Evolutionary conservation across 208 protist genomes (phyloP), one percentile per base, ranked within the genome.

Genomic region (Willaertia magna): DNA sequence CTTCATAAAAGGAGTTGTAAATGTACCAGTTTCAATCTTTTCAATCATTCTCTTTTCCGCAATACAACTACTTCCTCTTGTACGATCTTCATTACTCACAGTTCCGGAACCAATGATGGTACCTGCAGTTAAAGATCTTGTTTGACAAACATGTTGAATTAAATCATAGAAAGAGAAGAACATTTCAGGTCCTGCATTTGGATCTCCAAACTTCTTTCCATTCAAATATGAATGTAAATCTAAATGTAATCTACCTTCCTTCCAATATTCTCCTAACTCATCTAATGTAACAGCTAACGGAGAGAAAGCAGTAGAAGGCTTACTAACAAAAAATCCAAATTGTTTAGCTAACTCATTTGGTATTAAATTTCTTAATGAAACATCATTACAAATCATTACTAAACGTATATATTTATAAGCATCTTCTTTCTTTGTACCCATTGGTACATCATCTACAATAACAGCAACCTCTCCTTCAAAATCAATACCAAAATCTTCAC

Each of bases 11-110:
- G 78, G 78, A 43, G 78, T 83, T 22, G 11, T n/a, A 26, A 83
- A 83, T 26, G 40, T 14, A 55, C 78, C 78, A 83, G 46, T 55
- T 3, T 83, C 46, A 55, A 83, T 83, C n/a, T 83, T 83, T 83
- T 83, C 78, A 55, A 83, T 30, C 78, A 83, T 83, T 83, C 78
- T 83, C 46, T 83, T 83, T 55, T 83, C 78, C 16, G 78, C 78
- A 40, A 83, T 47, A 42, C 78, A 83, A 22, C 22, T 40, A 42
- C 22, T 42, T 39, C 78, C 78, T 16, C 43, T 47, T 20, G n/a
- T 30, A 43, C 14, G 20, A 55, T 83, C 78, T 83, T 83, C 78
- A 55, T 83, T 83, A 26, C 46, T 55, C 2, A 83, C 78, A n/a
- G 78, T 83, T 49, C 78, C 78, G 1, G 12, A n/a, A 43, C 78